Base-by-base conservation (phyloP, 352 stramenopile species). In the Phytophthora nicotianae region DNA sequence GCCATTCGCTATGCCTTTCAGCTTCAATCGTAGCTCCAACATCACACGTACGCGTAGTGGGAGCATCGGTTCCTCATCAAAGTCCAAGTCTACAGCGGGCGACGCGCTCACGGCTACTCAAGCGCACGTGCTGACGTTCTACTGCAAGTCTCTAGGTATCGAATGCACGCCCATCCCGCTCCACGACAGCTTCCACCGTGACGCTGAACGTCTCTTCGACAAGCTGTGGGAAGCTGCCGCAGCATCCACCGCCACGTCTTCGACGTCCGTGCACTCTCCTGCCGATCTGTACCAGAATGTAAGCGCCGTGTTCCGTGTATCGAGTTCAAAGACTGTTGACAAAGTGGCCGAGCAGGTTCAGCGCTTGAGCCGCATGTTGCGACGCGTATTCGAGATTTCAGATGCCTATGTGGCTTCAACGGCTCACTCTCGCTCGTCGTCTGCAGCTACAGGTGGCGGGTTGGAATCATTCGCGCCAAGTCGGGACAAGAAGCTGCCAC, bases 391-490 rank as follows among this genome's bases (percentile, higher is more conserved):
- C 48, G 83, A 93, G 52, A 96, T 96, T 41, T 93, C 87, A 49
- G 83, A 93, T 56, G 81, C 85, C 13, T 96, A 96, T 60, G 87
- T 96, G 32, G 77, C 87, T 1, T 93, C 85, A 26, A 88, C 86
- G 16, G 76, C 73, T 37, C 81, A 90, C 66, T 80, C 81, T 19
- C 77, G 75, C 2, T 83, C 75, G 33, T 75, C 70, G 1, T 63
- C 67, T 52, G 38, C 50, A 45, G 58, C 62, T 42, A 65, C 61
- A 5, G 42, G 62, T 17, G 45, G 50, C 5, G 64, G 60, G 21
- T 53, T 83, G n/a, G 74, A 88, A 50, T 86, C 82, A 6, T 75
- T 90, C 33, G 80, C 81, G 16, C 84, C 84, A 9, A 90, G 74
- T 40, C 86, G 83, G 32, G 67, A 93, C 47, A 64, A 63, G 33